phyloP scores from a whole-genome alignment of 2,329 filamentous ascomycete genomes.

The Coniochaeta sp. region DNA sequence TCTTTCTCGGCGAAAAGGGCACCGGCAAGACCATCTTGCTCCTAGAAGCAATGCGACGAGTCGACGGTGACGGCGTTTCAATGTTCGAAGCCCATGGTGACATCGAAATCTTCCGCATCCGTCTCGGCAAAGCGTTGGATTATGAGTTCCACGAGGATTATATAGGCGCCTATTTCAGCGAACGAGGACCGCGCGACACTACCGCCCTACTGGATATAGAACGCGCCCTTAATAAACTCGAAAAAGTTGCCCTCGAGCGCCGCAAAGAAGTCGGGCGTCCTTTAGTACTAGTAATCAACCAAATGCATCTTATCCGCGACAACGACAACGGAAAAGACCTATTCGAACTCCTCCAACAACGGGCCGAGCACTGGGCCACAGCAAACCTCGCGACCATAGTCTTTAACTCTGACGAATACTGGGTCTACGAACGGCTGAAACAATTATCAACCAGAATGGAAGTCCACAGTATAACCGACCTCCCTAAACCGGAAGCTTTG shows the following conservation, averaged over 20 bases:
- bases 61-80: conserved; percentile 79
- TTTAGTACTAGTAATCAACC: conserved; percentile 86
- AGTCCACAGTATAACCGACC: conserved; percentile 76
- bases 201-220: conserved; percentile 93
- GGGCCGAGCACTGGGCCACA: conserved; percentile 94
- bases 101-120: conserved; percentile 87
- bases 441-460: conserved; percentile 92
- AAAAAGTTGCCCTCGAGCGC: conserved; percentile 81
- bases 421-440: conserved; percentile 94
- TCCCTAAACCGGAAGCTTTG: conserved; percentile 72
- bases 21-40: conserved; percentile 97
- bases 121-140: conserved; percentile 87
- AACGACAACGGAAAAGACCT: conserved; percentile 90
- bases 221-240: conserved; percentile 92
- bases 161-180: conserved; percentile 92
- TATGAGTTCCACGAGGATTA: conserved; percentile 98
- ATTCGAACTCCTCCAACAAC: conserved; percentile 89
- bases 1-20: conserved; percentile 91
- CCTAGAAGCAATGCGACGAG: conserved; percentile 87
- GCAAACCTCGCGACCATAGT: conserved; percentile 85
- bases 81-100: conserved; percentile 98
- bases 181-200: conserved; percentile 84
- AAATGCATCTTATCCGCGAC: conserved; percentile 83
- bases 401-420: conserved; percentile 96
- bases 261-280: conserved; percentile 58